Evolutionary conservation across 257 asterid species (phyloP).

Genomic region (Plantago elongata): DNA sequence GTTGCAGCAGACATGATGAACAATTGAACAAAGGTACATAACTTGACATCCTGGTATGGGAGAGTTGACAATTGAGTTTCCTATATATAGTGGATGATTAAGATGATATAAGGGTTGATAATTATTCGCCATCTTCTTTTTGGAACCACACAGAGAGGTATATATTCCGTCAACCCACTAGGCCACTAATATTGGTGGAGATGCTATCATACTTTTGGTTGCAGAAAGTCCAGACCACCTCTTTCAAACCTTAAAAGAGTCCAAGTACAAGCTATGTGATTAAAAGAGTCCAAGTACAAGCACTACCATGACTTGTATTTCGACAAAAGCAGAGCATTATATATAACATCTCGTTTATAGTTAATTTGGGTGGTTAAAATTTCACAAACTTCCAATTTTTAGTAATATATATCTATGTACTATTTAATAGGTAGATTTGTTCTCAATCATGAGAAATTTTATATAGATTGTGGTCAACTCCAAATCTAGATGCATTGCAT

Average conservation of each 20-base stretch:
- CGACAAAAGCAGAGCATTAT: constrained; percentile 2
- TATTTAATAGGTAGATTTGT: constrained; percentile 10
- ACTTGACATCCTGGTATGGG: background rate
- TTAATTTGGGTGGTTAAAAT: constrained; percentile 1
- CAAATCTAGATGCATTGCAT: constrained; percentile 14
- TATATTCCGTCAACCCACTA: constrained; percentile 28
- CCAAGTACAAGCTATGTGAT: background rate
- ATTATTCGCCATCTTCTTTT: background rate
- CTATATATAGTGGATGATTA: no score
- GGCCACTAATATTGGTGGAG: no score
- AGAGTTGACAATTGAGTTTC: constrained; percentile 24
- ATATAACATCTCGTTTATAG: background rate
- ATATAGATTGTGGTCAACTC: background rate
- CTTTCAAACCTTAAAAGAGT: background rate
- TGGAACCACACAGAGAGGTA: background rate
- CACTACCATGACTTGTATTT: background rate
- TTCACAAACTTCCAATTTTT: constrained; percentile 1
- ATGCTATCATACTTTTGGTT: constrained; percentile 1
- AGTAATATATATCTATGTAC: background rate
- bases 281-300: no score
- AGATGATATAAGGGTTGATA: no score
- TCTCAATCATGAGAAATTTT: background rate
- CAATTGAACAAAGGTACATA: background rate
- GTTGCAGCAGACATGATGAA: constrained; percentile 6
- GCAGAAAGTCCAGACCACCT: background rate